A percentile compares a stretch with the other conserved stretches of the same genome.
These are phyloP conservation scores for Naganishia albida DNA, from an alignment of 1,284 basidiomycete species.

Conservation along the genomic window DNA sequence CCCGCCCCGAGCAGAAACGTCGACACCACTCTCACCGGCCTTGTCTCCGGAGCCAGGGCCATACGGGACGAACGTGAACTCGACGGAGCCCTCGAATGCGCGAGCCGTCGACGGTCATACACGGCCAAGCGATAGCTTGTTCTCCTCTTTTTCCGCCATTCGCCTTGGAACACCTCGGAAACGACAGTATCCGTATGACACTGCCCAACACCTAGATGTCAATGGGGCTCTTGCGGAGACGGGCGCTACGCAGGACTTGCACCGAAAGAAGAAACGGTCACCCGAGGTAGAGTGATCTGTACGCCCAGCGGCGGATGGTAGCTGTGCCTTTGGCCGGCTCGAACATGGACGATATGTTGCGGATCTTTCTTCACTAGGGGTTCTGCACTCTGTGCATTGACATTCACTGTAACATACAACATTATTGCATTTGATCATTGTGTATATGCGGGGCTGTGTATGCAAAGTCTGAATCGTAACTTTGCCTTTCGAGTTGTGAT, in stretches of 20 bases:
- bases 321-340: too few relatives aligned
- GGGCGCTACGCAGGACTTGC: not conserved
- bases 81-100: not conserved
- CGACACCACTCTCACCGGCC: constrained; percentile 9
- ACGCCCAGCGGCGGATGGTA: too few relatives aligned
- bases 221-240: not conserved
- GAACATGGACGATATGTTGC: not conserved
- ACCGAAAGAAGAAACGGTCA: constrained; percentile 3
- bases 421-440: not conserved
- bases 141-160: not conserved
- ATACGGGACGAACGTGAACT: not conserved
- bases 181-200: not conserved
- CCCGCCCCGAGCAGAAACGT: not conserved
- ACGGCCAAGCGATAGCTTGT: not conserved
- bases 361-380: not conserved
- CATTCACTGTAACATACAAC: constrained; percentile 12
- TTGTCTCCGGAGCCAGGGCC: constrained; percentile 1
- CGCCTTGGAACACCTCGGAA: constrained; percentile 5
- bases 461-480: too few relatives aligned
- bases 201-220: not conserved
- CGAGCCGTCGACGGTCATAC: not conserved
- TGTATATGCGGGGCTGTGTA: too few relatives aligned
- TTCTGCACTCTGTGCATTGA: not conserved
- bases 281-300: not conserved
- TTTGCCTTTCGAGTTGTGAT: too few relatives aligned